Conservation (phyloP, 768 basidiomycete genomes). For the Neoboletus magnificus region DNA sequence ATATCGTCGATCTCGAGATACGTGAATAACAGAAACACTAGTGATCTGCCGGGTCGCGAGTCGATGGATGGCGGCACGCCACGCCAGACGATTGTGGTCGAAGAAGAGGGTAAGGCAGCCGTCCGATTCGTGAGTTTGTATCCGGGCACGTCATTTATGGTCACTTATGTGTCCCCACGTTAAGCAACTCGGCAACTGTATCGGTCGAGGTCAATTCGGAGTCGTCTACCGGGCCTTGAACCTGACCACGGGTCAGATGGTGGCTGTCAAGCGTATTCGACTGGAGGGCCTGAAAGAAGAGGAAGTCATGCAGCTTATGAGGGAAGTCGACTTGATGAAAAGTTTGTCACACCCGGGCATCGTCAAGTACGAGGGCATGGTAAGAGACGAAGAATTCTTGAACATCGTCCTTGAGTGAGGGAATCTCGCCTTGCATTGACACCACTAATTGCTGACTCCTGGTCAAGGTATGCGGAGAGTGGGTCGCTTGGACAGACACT, state of each 20-base stretch:
- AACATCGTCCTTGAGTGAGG: conserved; percentile 93
- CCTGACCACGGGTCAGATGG: conserved; percentile 91
- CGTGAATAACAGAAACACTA: conserved; percentile 52
- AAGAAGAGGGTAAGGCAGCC: conserved; percentile 77
- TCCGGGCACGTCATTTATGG: neutral
- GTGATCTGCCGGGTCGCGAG: conserved; percentile 61
- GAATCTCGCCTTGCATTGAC: neutral
- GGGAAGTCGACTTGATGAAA: conserved; percentile 91
- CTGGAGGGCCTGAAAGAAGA: conserved; percentile 88
- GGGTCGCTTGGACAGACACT: conserved; percentile 92
- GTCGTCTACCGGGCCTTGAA: conserved; percentile 94
- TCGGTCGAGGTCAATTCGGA: conserved; percentile 96
- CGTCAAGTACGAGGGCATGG: conserved; percentile 97
- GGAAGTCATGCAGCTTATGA: conserved; percentile 88
- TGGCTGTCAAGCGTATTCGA: conserved; percentile 97
- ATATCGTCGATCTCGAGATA: conserved; percentile 64
- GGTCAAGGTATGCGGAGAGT: conserved; percentile 85
- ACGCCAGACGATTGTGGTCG: conserved; percentile 68
- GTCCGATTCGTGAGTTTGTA: conserved; percentile 71
- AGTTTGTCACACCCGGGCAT: conserved; percentile 91
- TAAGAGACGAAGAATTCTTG: conserved; percentile 80
- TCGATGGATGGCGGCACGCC: conserved; percentile 62
- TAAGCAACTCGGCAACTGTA: conserved; percentile 97
- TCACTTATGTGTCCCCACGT: conserved; percentile 9
- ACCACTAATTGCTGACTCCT: conserved; percentile 13